These are phyloP conservation scores for Pezicula neosporulosa DNA, from an alignment of 2,329 filamentous ascomycete genomes.

Conservation along the genomic window DNA sequence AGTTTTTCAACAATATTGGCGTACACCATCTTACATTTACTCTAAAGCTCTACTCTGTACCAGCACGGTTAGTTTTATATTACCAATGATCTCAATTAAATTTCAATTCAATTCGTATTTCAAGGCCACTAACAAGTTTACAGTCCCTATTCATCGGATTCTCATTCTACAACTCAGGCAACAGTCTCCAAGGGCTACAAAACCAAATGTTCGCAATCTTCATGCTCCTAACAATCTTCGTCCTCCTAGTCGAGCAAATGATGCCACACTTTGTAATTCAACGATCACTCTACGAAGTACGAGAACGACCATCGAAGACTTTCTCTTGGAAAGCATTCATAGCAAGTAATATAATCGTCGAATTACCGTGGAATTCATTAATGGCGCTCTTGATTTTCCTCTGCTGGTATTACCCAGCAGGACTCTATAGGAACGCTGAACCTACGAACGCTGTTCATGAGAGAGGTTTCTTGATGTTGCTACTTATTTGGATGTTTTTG, in stretches of 20 bases:
- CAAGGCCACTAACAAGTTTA: too few species aligned
- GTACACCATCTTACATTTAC: conserved; percentile 53
- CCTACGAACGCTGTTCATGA: conserved; percentile 58
- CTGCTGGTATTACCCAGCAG: conserved; percentile 84
- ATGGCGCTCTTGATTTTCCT: conserved; percentile 75
- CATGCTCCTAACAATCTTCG: conserved; percentile 71
- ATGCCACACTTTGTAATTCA: conserved; percentile 64
- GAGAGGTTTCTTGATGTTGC: conserved; percentile 75
- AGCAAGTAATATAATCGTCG: conserved; percentile 73
- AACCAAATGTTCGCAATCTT: conserved; percentile 73
- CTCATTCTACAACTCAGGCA: conserved; percentile 62
- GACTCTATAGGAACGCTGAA: conserved; percentile 67
- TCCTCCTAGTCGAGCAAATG: conserved; percentile 72
- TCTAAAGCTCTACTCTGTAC: conserved; percentile 5
- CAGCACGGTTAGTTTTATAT: conserved; percentile 28
- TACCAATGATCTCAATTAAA: too few species aligned
- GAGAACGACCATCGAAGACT: conserved; percentile 75
- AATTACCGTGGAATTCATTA: conserved; percentile 76
- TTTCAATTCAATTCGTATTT: too few species aligned
- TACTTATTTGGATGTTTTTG: conserved; percentile 72
- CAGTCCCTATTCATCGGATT: conserved; percentile 56
- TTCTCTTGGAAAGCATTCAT: conserved; percentile 69
- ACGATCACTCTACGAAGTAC: conserved; percentile 56
- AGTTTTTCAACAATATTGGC: conserved; percentile 59
- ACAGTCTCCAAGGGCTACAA: conserved; percentile 60